Evolutionary conservation across 108 stramenopile species (phyloP).

Genomic region (Conticribra guillardii): DNA sequence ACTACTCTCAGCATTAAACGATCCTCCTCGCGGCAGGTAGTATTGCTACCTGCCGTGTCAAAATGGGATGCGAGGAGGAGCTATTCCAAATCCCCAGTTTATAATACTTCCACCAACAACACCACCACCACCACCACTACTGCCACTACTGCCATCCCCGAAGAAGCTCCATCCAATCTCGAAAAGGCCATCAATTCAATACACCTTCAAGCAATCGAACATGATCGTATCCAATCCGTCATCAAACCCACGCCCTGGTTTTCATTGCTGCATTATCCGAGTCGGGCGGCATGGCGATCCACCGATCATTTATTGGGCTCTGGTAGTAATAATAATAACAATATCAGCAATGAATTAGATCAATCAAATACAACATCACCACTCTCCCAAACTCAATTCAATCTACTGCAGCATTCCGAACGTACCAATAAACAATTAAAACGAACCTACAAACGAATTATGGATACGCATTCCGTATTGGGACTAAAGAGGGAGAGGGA

Average conservation of each 20-base stretch:
- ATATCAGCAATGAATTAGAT: background rate
- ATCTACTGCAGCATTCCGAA: slow-evolving; percentile 29
- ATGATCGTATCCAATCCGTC: slow-evolving; percentile 8
- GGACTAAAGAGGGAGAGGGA: slow-evolving; percentile 39
- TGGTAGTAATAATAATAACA: background rate
- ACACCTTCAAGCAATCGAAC: slow-evolving; percentile 23
- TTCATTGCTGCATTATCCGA: slow-evolving; percentile 53
- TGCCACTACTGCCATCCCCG: background rate
- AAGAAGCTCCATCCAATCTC: background rate
- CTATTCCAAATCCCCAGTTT: too few relatives aligned
- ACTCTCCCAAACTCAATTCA: slow-evolving; percentile 37
- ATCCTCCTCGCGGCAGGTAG: too few relatives aligned
- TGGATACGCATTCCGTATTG: slow-evolving; percentile 21
- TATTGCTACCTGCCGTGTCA: too few relatives aligned
- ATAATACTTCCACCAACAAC: background rate
- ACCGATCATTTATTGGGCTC: slow-evolving; percentile 40
- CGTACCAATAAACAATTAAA: slow-evolving; percentile 37
- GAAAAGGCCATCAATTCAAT: slow-evolving; percentile 31
- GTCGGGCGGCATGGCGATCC: slow-evolving; percentile 77
- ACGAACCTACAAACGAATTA: slow-evolving; percentile 33
- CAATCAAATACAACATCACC: slow-evolving; percentile 8
- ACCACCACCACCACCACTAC: background rate
- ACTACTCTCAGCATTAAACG: too few relatives aligned
- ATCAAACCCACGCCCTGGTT: slow-evolving; percentile 66
- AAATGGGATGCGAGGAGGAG: too few relatives aligned